Conservation (phyloP, 805 yeast genomes). For the Kazachstania bromeliacearum region DNA sequence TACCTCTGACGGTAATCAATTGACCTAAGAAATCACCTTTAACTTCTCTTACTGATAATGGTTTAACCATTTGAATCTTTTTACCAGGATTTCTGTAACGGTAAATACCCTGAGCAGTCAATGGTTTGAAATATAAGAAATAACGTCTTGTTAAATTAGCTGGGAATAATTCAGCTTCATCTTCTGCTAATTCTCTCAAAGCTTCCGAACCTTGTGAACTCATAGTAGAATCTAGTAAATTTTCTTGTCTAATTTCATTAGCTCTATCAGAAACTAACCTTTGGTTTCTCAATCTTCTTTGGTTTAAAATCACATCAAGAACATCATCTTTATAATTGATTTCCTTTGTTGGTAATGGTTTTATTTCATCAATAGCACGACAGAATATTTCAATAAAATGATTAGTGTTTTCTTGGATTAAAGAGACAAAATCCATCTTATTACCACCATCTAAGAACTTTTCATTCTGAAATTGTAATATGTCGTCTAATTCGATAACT, state of each 20-base stretch:
- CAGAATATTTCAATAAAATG: conserved; percentile 75
- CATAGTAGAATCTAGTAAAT: conserved; percentile 20
- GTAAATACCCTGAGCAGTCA: conserved; percentile 34
- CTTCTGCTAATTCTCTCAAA: conserved; percentile 28
- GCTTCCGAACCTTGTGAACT: conserved; percentile 21
- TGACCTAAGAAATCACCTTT: conserved; percentile 78
- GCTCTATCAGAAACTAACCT: conserved; percentile 58
- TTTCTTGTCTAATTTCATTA: conserved; percentile 45
- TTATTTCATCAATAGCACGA: conserved; percentile 61
- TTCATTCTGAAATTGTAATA: conserved; percentile 55
- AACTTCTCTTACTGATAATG: conserved; percentile 83
- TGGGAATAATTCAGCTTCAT: conserved; percentile 58
- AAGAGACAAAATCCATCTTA: conserved; percentile 22
- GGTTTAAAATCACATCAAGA: conserved; percentile 84
- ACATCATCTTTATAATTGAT: conserved; percentile 80
- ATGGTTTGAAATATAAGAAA: conserved; percentile 77
- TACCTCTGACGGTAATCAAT: conserved; percentile 84
- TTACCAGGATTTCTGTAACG: conserved; percentile 14
- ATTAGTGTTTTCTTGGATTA: conserved; percentile 60
- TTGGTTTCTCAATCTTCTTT: conserved; percentile 74
- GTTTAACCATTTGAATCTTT: conserved; percentile 32
- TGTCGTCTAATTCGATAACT: conserved; percentile 74
- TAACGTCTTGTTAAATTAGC: conserved; percentile 81
- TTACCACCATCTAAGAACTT: conserved; percentile 23
- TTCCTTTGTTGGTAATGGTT: conserved; percentile 79